These are phyloP conservation scores for Candida stauntonica DNA, from an alignment of 805 yeast genomes.

Conservation along the genomic window DNA sequence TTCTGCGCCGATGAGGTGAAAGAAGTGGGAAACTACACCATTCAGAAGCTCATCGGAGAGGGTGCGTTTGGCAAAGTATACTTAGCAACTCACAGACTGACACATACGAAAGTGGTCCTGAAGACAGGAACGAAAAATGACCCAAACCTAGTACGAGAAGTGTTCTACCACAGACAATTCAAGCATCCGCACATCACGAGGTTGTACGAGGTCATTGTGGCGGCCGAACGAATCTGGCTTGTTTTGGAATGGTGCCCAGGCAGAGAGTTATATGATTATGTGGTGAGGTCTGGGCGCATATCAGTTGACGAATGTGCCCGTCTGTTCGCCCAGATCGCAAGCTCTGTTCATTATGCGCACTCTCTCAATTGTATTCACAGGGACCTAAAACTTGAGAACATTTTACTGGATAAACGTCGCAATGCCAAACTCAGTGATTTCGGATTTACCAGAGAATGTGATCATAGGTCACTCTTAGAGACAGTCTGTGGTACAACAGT, in stretches of 20 bases:
- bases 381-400: constrained; percentile 80
- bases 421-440: constrained; percentile 82
- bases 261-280: constrained; percentile 66
- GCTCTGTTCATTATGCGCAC: constrained; percentile 67
- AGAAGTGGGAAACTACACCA: constrained; percentile 78
- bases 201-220: constrained; percentile 71
- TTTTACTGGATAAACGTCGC: constrained; percentile 51
- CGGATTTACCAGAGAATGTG: constrained; percentile 85
- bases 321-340: constrained; percentile 58
- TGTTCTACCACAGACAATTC: constrained; percentile 81
- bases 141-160: constrained; percentile 86
- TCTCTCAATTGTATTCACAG: constrained; percentile 75
- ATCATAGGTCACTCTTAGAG: constrained; percentile 52
- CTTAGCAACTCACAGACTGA: constrained; percentile 71
- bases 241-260: constrained; percentile 88
- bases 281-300: constrained; percentile 48
- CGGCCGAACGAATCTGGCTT: constrained; percentile 79
- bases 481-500: constrained; percentile 94
- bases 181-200: constrained; percentile 79
- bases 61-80: constrained; percentile 93
- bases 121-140: constrained; percentile 76
- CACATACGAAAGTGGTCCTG: constrained; percentile 75
- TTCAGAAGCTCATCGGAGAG: constrained; percentile 75
- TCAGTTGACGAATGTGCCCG: constrained; percentile 45
- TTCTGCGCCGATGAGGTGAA: constrained; percentile 44